Evolutionary conservation across 108 stramenopile genomes (phyloP).

Genomic region (Conticribra guillardii): DNA sequence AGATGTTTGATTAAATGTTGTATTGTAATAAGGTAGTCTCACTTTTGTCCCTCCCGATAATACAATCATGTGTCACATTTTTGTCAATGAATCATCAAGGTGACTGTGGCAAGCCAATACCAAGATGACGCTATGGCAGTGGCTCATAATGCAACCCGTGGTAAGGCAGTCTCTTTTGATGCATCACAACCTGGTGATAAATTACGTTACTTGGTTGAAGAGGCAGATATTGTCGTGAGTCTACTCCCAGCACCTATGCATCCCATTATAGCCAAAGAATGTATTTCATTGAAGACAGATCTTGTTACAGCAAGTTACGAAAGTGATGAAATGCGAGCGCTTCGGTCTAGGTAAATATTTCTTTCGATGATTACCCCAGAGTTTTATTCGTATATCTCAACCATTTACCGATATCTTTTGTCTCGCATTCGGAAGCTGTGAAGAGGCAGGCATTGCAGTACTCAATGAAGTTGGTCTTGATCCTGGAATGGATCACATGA

Average conservation of each 20-base stretch:
- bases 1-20: no score
- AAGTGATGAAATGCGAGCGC: constrained; percentile 64
- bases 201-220: constrained; percentile 57
- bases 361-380: no score
- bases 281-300: constrained; percentile 56
- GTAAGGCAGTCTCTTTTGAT: constrained; percentile 56
- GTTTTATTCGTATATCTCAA: no score
- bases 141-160: constrained; percentile 46
- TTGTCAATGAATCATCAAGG: no score
- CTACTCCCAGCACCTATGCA: constrained; percentile 89
- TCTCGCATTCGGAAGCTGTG: constrained; percentile 16
- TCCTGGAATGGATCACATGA: constrained; percentile 89
- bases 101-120: constrained; percentile 67
- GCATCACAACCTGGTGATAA: constrained; percentile 38
- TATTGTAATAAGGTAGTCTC: no score
- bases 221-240: constrained; percentile 77
- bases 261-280: constrained; percentile 63
- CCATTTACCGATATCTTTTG: no score
- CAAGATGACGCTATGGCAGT: constrained; percentile 62
- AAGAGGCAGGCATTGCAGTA: constrained; percentile 66
- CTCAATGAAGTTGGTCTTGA: constrained; percentile 91
- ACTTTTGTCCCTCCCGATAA: no score
- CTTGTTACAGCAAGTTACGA: constrained; percentile 88
- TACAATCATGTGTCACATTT: no score
- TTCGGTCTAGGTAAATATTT: constrained; percentile 29